Evolutionary conservation across 225 moss, liverwort and hornwort species (phyloP).

Genomic region (Anthoceros angustus): DNA sequence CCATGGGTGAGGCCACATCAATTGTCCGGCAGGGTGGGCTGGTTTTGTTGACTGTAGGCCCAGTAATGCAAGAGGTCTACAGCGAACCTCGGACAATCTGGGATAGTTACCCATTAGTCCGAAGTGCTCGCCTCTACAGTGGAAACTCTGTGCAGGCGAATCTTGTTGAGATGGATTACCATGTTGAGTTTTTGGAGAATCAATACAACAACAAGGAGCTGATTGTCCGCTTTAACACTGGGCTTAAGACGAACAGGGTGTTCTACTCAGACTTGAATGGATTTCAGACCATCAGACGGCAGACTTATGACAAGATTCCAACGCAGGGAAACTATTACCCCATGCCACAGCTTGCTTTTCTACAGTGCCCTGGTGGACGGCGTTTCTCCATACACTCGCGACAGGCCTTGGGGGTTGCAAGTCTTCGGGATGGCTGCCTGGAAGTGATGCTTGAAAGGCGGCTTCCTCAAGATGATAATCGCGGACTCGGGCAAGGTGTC

Average conservation of each 20-base stretch:
- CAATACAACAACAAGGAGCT: conserved; percentile 71
- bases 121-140: conserved; percentile 64
- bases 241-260: conserved; percentile 51
- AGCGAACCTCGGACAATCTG: conserved; percentile 42
- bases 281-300: conserved; percentile 71
- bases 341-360: conserved; percentile 79
- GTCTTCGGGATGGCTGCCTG: conserved; percentile 66
- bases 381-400: conserved; percentile 87
- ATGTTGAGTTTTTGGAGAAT: conserved; percentile 34
- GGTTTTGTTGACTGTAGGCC: conserved; percentile 42
- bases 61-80: conserved; percentile 64
- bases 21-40: conserved; percentile 58
- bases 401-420: conserved; percentile 87
- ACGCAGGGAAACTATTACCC: conserved; percentile 97
- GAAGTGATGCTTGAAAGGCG: conserved; percentile 97
- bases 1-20: conserved; percentile 45
- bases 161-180: conserved; percentile 77
- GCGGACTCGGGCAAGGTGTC: conserved; percentile 83
- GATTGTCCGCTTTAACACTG: conserved; percentile 74
- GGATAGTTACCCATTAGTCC: conserved; percentile 35
- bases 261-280: conserved; percentile 96
- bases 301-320: conserved; percentile 77
- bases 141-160: conserved; percentile 58
- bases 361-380: conserved; percentile 82
- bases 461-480: conserved; percentile 57